Percentiles rank a stretch among this genome's conserved stretches.
Conservation (phyloP, 139 green algal genomes). For the Klebsormidium nitens region DNA sequence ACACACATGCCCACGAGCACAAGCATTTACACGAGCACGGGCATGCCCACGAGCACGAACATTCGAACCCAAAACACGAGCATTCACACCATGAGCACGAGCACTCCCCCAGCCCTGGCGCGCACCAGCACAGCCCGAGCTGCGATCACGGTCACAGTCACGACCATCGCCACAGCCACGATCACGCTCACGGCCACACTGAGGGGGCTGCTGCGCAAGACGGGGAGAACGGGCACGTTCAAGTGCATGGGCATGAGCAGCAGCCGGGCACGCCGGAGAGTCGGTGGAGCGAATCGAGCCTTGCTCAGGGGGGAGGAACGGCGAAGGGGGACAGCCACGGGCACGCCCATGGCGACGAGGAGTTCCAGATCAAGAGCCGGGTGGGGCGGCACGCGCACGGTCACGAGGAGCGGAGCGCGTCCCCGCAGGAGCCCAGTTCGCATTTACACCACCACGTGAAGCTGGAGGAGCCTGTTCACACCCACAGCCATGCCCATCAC, state of each 20-base stretch:
- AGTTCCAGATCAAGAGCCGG: no score
- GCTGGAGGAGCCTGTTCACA: constrained; percentile 22
- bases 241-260: constrained; percentile 6
- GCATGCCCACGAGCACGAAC: constrained; percentile 4
- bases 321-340: constrained; percentile 4
- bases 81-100: constrained; percentile 20
- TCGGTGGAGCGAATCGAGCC: neutral
- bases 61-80: constrained; percentile 13
- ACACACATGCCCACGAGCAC: constrained; percentile 12
- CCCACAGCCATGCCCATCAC: constrained; percentile 1
- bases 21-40: constrained; percentile 6
- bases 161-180: constrained; percentile 12
- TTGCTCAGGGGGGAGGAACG: neutral
- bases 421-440: neutral
- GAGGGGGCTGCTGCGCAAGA: no score
- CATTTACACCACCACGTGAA: neutral
- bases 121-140: constrained; percentile 13
- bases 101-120: constrained; percentile 6
- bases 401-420: neutral
- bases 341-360: neutral
- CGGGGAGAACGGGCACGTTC: no score
- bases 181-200: neutral
- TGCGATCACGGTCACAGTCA: constrained; percentile 23
- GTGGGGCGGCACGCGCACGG: no score
- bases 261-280: neutral